These are phyloP conservation scores for Boletus sp. DNA, from an alignment of 1,284 basidiomycete species.

Conservation along the genomic window DNA sequence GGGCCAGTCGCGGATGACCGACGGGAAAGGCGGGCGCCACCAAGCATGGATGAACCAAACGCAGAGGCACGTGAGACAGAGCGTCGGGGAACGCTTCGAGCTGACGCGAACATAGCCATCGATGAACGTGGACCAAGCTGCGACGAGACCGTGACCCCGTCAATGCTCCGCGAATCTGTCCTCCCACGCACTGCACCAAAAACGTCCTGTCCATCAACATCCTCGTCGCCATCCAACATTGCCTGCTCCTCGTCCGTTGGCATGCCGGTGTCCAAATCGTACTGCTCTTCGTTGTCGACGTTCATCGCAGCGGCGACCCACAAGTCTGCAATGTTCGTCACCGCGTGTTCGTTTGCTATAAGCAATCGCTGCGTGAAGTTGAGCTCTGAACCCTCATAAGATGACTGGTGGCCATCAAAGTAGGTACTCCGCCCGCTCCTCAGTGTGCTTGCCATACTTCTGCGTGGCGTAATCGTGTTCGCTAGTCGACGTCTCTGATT, in stretches of 20 bases:
- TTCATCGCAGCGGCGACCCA: constrained; percentile 95
- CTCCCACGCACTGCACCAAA: constrained; percentile 26
- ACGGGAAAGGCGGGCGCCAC: constrained; percentile 41
- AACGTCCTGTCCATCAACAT: constrained; percentile 33
- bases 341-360: constrained; percentile 88
- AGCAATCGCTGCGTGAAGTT: constrained; percentile 90
- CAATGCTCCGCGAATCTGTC: constrained; percentile 11
- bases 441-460: constrained; percentile 48
- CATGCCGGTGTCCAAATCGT: constrained; percentile 22
- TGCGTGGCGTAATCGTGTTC: constrained; percentile 29
- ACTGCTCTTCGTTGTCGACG: constrained; percentile 56
- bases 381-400: constrained; percentile 49
- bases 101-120: constrained; percentile 6
- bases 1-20: constrained; percentile 59
- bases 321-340: constrained; percentile 85
- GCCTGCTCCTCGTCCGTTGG: constrained; percentile 24
- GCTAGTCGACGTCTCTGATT: constrained; percentile 52
- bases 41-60: constrained; percentile 19
- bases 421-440: constrained; percentile 49
- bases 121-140: constrained; percentile 18
- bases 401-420: constrained; percentile 39
- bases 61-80: constrained; percentile 35
- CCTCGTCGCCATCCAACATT: constrained; percentile 25
- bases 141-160: constrained; percentile 11
- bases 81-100: constrained; percentile 16